A percentile compares a stretch with the other conserved stretches of the same genome.
Conservation (phyloP, 176 grass and related monocot genomes). For the Phyllostachys edulis region DNA sequence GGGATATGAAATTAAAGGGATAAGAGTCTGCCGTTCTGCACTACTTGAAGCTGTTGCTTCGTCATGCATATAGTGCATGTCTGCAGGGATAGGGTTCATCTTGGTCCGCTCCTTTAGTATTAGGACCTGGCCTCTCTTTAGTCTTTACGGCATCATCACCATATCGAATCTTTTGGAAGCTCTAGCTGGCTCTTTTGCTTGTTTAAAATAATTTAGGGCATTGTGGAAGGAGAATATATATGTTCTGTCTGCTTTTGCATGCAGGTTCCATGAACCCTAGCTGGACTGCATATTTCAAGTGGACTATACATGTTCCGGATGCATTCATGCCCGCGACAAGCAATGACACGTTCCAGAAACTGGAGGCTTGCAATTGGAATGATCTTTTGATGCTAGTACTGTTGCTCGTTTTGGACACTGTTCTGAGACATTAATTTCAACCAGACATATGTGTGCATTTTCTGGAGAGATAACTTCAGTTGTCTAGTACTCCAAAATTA, state of each 20-base stretch:
- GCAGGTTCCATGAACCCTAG: not conserved
- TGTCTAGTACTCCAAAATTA: too few relatives aligned
- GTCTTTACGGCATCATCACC: not conserved
- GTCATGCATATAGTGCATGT: not conserved
- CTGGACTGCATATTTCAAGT: not conserved
- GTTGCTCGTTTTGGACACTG: not conserved
- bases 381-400: not conserved
- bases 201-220: not conserved
- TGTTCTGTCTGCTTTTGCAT: not conserved
- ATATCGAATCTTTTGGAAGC: not conserved
- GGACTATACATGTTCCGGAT: not conserved
- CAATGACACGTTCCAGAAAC: not conserved
- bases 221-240: conserved; percentile 6
- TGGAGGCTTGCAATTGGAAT: not conserved
- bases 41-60: not conserved
- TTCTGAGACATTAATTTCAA: not conserved
- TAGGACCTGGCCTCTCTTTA: not conserved
- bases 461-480: not conserved
- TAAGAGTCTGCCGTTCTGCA: not conserved
- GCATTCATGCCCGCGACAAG: not conserved
- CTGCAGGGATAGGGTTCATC: not conserved
- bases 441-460: not conserved
- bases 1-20: not conserved
- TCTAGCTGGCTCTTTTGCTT: not conserved
- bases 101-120: not conserved